phyloP scores from a whole-genome alignment of 2,329 filamentous ascomycete genomes.

The Aureobasidium sp. region DNA sequence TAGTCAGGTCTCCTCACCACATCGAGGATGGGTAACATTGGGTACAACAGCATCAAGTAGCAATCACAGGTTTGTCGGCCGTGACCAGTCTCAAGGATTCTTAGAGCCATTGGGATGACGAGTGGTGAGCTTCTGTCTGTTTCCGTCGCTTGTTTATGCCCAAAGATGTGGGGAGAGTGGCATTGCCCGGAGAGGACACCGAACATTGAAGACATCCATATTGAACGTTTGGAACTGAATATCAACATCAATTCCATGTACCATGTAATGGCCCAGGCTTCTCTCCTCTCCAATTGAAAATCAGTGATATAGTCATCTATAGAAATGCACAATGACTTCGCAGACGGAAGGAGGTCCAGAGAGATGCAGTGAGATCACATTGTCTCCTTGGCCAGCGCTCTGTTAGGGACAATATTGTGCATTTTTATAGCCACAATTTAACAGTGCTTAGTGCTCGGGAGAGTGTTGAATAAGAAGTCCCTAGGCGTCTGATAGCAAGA shows the following conservation, averaged over 20 bases:
- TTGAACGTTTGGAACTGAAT: neutral
- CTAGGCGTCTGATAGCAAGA: neutral
- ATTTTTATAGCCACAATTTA: neutral
- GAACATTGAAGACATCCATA: neutral
- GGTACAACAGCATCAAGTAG: neutral
- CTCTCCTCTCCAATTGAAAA: neutral
- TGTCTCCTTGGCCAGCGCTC: neutral
- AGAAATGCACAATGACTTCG: neutral
- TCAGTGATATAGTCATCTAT: neutral
- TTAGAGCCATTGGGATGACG: neutral
- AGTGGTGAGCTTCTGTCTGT: neutral
- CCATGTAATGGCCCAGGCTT: too few species aligned
- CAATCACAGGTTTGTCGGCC: neutral
- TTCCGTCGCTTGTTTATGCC: constrained; percentile 3
- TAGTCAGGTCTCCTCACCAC: neutral
- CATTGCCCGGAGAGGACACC: neutral
- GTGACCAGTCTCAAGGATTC: neutral
- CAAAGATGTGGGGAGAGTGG: neutral
- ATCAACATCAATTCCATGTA: neutral
- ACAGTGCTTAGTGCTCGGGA: neutral
- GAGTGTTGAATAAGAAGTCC: neutral
- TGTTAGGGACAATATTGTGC: neutral
- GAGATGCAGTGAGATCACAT: neutral
- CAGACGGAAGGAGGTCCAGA: neutral
- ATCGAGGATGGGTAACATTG: neutral